These are phyloP conservation scores for Lactarius akahatsu DNA, from an alignment of 768 basidiomycete species.

Conservation along the genomic window DNA sequence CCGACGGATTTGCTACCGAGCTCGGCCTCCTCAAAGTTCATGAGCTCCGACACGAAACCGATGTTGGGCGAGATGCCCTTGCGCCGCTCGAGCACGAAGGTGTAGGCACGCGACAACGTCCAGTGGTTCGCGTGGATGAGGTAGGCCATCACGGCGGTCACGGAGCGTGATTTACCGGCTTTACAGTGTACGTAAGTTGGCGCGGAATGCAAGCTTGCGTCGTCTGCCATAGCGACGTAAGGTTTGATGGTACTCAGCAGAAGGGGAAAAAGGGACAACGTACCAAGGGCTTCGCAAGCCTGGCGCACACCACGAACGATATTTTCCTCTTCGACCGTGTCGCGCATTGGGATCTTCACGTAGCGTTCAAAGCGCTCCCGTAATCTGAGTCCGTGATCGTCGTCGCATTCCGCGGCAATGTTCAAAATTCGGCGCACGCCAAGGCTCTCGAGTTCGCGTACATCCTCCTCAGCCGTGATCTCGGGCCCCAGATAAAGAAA, in stretches of 20 bases:
- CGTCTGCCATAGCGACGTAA: constrained; percentile 52
- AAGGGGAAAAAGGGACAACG: constrained; percentile 35
- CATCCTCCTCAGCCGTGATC: constrained; percentile 69
- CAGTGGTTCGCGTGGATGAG: constrained; percentile 97
- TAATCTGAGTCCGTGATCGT: constrained; percentile 71
- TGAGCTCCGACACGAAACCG: constrained; percentile 94
- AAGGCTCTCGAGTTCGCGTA: constrained; percentile 64
- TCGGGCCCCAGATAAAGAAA: constrained; percentile 94
- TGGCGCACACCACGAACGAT: constrained; percentile 79
- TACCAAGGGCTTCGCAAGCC: constrained; percentile 85
- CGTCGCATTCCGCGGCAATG: constrained; percentile 87
- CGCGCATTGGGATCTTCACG: constrained; percentile 86
- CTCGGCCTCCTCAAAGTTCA: constrained; percentile 94
- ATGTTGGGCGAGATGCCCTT: constrained; percentile 97
- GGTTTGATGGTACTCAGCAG: constrained; percentile 6
- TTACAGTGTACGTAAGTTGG: constrained; percentile 96
- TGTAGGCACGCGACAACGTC: constrained; percentile 88
- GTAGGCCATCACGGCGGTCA: constrained; percentile 96
- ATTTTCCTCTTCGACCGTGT: constrained; percentile 92
- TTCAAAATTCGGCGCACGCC: constrained; percentile 90
- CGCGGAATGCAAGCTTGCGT: constrained; percentile 84
- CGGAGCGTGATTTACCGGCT: constrained; percentile 93
- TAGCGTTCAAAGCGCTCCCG: constrained; percentile 79
- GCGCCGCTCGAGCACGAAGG: constrained; percentile 87
- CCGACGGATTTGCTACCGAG: constrained; percentile 74